phyloP scores from a whole-genome alignment of 129 eudicot genomes.

The Helianthus tuberosus region DNA sequence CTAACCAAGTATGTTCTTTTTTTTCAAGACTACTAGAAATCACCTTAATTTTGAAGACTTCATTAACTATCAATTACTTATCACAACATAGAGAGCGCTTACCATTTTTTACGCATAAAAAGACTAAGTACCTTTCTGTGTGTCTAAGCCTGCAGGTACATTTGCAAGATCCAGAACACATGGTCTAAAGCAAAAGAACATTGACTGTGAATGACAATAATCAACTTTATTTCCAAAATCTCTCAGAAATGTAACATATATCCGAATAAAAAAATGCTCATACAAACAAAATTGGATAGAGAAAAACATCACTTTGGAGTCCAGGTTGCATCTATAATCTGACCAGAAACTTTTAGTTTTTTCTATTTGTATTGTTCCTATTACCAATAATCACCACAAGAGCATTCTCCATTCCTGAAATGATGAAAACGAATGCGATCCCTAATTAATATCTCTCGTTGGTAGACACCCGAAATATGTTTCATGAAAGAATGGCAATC shows the following conservation, averaged over 20 bases:
- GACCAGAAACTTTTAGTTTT: neutral
- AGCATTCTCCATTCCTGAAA: conserved; percentile 52
- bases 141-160: conserved; percentile 2
- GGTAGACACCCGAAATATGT: conserved; percentile 40
- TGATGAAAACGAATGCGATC: conserved; percentile 50
- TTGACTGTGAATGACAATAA: neutral
- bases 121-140: neutral
- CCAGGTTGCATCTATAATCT: neutral
- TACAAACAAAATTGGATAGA: neutral
- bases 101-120: neutral
- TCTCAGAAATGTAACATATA: neutral
- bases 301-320: neutral
- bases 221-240: neutral
- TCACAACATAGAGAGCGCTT: neutral
- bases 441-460: conserved; percentile 47
- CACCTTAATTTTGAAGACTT: neutral
- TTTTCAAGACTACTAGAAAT: neutral
- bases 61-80: neutral
- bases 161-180: conserved; percentile 5
- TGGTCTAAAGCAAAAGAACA: neutral
- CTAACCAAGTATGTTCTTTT: neutral
- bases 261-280: neutral
- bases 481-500: conserved; percentile 60
- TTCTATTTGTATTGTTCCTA: conserved; percentile 1
- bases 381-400: conserved; percentile 58